These are phyloP conservation scores for Chenopodium berlandieri DNA, from an alignment of 148 eudicot genomes.

Conservation along the genomic window DNA sequence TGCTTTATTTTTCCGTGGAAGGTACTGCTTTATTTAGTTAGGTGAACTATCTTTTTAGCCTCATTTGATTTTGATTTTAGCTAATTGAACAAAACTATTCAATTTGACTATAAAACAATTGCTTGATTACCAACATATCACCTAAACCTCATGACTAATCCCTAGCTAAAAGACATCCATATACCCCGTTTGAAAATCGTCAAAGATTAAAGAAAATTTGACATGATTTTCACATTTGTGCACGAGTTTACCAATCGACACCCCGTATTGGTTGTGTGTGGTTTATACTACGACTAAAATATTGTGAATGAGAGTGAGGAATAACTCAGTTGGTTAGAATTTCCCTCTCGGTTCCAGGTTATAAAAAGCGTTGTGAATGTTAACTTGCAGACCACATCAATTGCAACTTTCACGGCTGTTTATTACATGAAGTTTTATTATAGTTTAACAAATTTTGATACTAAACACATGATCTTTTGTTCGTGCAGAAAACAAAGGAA, in stretches of 20 bases:
- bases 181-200: no score
- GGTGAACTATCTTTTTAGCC: conserved; percentile 1
- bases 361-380: no score
- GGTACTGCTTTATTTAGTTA: neutral
- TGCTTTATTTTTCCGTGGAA: neutral
- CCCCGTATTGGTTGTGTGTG: neutral
- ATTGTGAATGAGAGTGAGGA: no score
- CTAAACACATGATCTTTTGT: neutral
- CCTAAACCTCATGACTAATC: no score
- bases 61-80: neutral
- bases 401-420: neutral
- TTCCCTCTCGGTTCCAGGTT: no score
- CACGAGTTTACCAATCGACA: neutral
- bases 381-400: neutral
- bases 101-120: neutral
- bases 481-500: conserved; percentile 52
- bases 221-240: no score
- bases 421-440: neutral
- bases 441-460: neutral
- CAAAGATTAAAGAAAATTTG: no score
- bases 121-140: neutral
- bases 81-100: neutral
- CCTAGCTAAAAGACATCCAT: no score
- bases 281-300: no score
- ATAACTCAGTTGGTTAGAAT: no score